Base-by-base conservation (phyloP, 2,329 filamentous ascomycete species). In the Diaporthe amygdali region DNA sequence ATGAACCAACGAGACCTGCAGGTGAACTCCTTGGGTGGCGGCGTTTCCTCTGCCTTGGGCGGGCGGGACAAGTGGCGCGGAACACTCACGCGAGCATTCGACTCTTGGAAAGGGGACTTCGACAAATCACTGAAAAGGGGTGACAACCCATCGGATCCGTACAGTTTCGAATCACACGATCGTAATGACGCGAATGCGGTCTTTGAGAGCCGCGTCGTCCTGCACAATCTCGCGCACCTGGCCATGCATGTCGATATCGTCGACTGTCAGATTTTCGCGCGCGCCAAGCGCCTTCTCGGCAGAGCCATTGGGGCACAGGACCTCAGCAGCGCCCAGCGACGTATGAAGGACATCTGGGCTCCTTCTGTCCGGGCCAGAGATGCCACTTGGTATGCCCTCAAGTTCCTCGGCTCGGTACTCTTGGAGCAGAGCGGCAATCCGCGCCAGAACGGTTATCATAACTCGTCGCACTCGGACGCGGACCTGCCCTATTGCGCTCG, bases 1-100 rank as follows among this genome's bases (percentile, higher is more conserved):
- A 96, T 98, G 93, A 96, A 97, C 79, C 95, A 98, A 80, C 90
- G 96, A 78, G 96, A 98, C 79, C 88, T 98, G 17, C 96, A 98
- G 82, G 93, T 97, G 71, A 96, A 92, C 79, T 95, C 95, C 0
- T 87, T 98, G 0, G 95, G 90, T 7, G 84, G 84, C 1, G 86
- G 93, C 15, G 94, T 95, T 14, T 90, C 91, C 0, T 91, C 92
- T 76, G 92, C 94, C 0, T 88, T 97, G 1, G 96, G 96, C 4
- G 95, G 93, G 3, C 91, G 95, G 25, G 95, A 97, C 78, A 96
- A 96, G 79, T 98, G 96, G 96, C 91, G 95, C 68, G 90, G 91
- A 10, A 92, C 94, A 5, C 85, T 99, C 41, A 95, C 94, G 1
- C 89, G 92, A 68, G 95, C 96, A 0, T 98, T 97, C 76, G 96